Conservation (phyloP, 1,284 basidiomycete genomes). For the Xerocomus nothofagi region DNA sequence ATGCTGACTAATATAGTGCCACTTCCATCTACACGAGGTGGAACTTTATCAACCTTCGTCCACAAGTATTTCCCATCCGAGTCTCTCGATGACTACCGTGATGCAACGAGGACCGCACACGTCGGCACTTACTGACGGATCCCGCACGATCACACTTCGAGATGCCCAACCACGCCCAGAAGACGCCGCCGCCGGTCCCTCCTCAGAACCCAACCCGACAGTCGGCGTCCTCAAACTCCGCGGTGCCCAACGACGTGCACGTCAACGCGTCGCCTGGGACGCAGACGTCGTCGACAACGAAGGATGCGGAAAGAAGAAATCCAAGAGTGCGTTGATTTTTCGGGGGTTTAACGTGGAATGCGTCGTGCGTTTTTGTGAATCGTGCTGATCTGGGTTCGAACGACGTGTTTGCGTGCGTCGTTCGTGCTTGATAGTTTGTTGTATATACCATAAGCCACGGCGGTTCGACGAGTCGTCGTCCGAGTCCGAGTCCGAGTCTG, state of each 20-base stretch:
- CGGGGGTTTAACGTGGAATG: too few relatives aligned
- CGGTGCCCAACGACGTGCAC: slow-evolving; percentile 44
- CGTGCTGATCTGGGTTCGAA: background rate
- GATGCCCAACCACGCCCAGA: slow-evolving; percentile 40
- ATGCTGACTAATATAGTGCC: slow-evolving; percentile 22
- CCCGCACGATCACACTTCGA: slow-evolving; percentile 47
- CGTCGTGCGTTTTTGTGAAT: too few relatives aligned
- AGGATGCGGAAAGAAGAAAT: slow-evolving; percentile 74
- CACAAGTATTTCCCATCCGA: background rate
- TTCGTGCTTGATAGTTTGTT: slow-evolving; percentile 65
- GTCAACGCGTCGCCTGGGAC: slow-evolving; percentile 68
- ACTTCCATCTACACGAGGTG: background rate
- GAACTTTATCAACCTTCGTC: background rate
- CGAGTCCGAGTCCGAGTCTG: slow-evolving; percentile 52
- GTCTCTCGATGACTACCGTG: slow-evolving; percentile 25
- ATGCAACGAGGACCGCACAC: slow-evolving; percentile 29
- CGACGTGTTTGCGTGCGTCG: too few relatives aligned
- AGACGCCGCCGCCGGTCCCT: slow-evolving; percentile 18
- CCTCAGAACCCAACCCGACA: slow-evolving; percentile 16
- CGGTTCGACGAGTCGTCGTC: slow-evolving; percentile 79
- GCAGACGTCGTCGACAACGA: slow-evolving; percentile 87
- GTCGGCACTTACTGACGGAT: slow-evolving; percentile 44
- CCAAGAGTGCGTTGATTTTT: slow-evolving; percentile 84
- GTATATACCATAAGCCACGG: slow-evolving; percentile 83
- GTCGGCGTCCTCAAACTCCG: slow-evolving; percentile 57